Evolutionary conservation across 495 filamentous ascomycete species (phyloP).

Genomic region (Jackrogersella minutella): DNA sequence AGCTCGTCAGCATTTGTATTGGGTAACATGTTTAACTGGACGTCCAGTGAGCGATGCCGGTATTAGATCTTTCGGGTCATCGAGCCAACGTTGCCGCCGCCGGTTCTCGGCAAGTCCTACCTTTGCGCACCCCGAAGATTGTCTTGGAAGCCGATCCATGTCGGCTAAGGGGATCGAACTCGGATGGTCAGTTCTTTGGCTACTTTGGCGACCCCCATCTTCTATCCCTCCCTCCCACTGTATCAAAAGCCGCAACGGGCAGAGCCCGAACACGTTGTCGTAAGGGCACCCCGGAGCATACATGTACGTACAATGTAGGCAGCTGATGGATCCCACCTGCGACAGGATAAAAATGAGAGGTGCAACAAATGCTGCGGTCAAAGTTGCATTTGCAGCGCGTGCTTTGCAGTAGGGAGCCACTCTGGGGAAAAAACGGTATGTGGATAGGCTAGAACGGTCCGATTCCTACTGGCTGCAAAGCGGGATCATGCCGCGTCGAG

Average conservation of each 20-base stretch:
- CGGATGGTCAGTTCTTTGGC: conserved; percentile 37
- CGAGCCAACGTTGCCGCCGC: conserved; percentile 24
- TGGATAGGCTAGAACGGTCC: conserved; percentile 40
- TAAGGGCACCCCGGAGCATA: conserved; percentile 22
- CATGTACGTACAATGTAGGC: conserved; percentile 15
- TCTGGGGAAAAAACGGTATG: conserved; percentile 41
- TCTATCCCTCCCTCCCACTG: neutral
- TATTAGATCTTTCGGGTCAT: conserved; percentile 32
- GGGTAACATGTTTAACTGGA: conserved; percentile 26
- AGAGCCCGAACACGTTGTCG: conserved; percentile 32
- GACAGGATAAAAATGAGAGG: conserved; percentile 25
- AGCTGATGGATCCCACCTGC: conserved; percentile 39
- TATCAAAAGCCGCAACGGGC: conserved; percentile 25
- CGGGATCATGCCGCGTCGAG: conserved; percentile 24
- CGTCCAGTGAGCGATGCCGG: conserved; percentile 31
- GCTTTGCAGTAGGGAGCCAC: conserved; percentile 37
- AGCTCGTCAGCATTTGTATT: conserved; percentile 23
- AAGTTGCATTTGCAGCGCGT: conserved; percentile 38
- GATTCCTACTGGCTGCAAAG: conserved; percentile 40
- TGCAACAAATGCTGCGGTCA: conserved; percentile 28
- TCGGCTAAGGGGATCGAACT: conserved; percentile 29
- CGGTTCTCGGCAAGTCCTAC: conserved; percentile 37
- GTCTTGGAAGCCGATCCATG: conserved; percentile 40
- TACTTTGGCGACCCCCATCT: conserved; percentile 10
- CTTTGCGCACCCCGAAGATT: conserved; percentile 18